A percentile compares a stretch with the other conserved stretches of the same genome.
Evolutionary conservation across 2,329 filamentous ascomycete species (phyloP).

Genomic region (Rhynchosporium secalis): DNA sequence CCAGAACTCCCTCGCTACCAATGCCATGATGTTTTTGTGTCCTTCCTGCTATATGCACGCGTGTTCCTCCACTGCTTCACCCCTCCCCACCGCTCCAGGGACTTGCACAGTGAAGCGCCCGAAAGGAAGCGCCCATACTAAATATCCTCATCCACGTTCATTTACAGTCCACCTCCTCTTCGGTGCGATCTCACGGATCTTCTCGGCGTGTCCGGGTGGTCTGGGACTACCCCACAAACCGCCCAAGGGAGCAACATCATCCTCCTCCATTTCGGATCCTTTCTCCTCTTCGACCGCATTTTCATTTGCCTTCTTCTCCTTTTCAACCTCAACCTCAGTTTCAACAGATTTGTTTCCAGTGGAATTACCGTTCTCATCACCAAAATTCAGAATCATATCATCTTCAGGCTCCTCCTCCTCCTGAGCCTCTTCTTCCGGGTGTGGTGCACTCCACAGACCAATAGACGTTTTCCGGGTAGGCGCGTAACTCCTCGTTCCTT

Average conservation of each 20-base stretch:
- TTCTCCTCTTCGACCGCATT: not conserved
- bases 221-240: slow-evolving; percentile 47
- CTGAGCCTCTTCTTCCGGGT: slow-evolving; percentile 36
- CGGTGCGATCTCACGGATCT: slow-evolving; percentile 47
- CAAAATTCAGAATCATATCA: slow-evolving; percentile 54
- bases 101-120: not conserved
- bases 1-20: slow-evolving; percentile 20
- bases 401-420: slow-evolving; percentile 47
- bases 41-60: not conserved
- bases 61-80: not conserved
- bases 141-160: slow-evolving; percentile 38
- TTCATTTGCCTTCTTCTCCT: not conserved
- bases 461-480: slow-evolving; percentile 42
- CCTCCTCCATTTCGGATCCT: slow-evolving; percentile 28
- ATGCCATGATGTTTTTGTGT: slow-evolving; percentile 1
- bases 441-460: slow-evolving; percentile 50
- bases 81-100: not conserved
- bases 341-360: slow-evolving; percentile 5
- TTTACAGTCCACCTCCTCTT: slow-evolving; percentile 60
- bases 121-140: not conserved
- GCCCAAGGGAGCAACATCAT: slow-evolving; percentile 43
- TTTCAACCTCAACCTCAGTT: slow-evolving; percentile 8
- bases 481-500: slow-evolving; percentile 28
- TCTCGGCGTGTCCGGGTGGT: slow-evolving; percentile 49
- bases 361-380: slow-evolving; percentile 36